phyloP scores from a whole-genome alignment of 305 asterid genomes.

The Fraxinus nigra region DNA sequence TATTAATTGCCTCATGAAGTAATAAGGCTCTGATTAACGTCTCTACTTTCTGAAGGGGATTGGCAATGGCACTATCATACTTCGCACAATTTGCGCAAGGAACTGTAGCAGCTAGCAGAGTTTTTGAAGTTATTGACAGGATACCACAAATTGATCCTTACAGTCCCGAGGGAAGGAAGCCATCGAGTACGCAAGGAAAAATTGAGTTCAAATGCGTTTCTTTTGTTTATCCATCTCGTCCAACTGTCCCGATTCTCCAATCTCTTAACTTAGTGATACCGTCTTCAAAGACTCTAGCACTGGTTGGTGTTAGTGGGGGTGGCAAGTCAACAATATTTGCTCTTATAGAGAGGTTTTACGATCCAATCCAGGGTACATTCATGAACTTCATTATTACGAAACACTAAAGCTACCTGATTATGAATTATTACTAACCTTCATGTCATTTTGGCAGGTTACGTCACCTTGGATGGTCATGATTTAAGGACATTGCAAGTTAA shows the following conservation, averaged over 20 bases:
- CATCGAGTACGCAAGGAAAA: conserved; percentile 52
- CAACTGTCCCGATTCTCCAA: conserved; percentile 53
- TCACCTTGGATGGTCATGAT: conserved; percentile 71
- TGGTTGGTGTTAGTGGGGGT: conserved; percentile 79
- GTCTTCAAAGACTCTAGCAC: conserved; percentile 60
- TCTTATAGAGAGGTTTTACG: conserved; percentile 74
- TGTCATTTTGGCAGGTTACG: conserved; percentile 41
- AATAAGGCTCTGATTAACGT: background rate
- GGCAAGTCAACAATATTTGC: conserved; percentile 84
- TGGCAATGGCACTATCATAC: conserved; percentile 71
- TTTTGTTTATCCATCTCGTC: conserved; percentile 79
- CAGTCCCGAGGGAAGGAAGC: conserved; percentile 56
- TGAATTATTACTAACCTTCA: background rate
- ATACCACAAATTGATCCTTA: conserved; percentile 73
- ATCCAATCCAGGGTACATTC: conserved; percentile 59
- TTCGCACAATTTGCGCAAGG: conserved; percentile 89
- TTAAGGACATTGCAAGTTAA: conserved; percentile 74
- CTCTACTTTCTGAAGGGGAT: conserved; percentile 47
- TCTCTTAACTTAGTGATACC: conserved; percentile 59
- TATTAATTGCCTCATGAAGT: background rate
- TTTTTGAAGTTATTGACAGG: conserved; percentile 65
- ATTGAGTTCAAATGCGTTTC: conserved; percentile 59
- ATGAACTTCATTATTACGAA: background rate
- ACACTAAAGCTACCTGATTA: background rate
- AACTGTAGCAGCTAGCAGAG: conserved; percentile 74